Evolutionary conservation across 306 rosid species (phyloP), one percentile per base, ranked within the genome.

Genomic region (Echinosophora koreensis): DNA sequence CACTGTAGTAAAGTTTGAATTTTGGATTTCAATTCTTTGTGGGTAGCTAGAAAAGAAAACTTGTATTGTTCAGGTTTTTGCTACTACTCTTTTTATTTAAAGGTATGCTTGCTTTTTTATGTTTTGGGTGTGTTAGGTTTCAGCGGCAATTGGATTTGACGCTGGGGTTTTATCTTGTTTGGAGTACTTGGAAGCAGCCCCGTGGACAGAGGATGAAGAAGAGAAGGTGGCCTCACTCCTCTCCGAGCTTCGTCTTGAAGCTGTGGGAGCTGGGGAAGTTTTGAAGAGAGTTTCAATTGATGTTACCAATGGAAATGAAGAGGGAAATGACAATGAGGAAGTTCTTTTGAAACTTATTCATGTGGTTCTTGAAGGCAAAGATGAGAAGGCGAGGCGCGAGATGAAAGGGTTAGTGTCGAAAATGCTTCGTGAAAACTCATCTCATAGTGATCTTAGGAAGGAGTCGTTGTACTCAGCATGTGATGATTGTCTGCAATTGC

Each of bases 181-280:
- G 92, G 98, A 96, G 75, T 92, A 92, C 84, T 81, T 96, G 82
- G 99, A 96, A 86, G 99, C 99, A 0, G 98, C 98, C 3, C 98
- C 98, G 0, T 92, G 99, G 99, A 94, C 91, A 0, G 99, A 96
- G 87, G 99, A 96, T 66, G 99, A 96, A 81, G 99, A 96, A 77
- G 98, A 96, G 87, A 96, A 96, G 76, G 98, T 92, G 85, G 97
- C 99, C 4, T 86, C 98, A 0, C 82, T 96, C 8, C 78, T 96
- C 47, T 89, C 97, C 0, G 99, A 92, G 87, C 99, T 96, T 28
- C 96, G 85, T 61, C 97, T 96, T 61, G 99, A 96, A 80, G 81
- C 93, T 27, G 90, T 84, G 62, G 97, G 96, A 59, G 97, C 97
- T 8, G 94, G 91, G 80, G 97, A 96, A 38, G 99, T 96, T 86